Conservation (phyloP, 805 yeast species). For the Yarrowia phangngaensis region DNA sequence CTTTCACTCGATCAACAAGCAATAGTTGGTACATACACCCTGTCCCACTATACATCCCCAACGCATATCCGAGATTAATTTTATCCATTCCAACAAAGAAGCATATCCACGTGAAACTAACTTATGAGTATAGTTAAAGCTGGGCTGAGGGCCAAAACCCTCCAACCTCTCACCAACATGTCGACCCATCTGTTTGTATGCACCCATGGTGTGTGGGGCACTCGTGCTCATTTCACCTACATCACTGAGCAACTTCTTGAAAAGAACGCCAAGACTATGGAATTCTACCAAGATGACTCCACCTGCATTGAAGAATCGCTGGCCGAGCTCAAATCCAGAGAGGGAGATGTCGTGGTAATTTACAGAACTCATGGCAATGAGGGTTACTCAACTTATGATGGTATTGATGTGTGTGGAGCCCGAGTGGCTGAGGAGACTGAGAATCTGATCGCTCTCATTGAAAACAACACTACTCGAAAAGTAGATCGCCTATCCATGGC, state of each 20-base stretch:
- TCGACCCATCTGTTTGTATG: constrained; percentile 56
- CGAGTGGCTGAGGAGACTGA: constrained; percentile 67
- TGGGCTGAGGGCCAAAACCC: constrained; percentile 7
- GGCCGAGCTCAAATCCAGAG: constrained; percentile 32
- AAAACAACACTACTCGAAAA: constrained; percentile 29
- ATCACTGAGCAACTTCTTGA: constrained; percentile 46
- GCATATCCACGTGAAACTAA: constrained; percentile 25
- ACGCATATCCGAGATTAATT: constrained; percentile 22
- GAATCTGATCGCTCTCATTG: constrained; percentile 38
- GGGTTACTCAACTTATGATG: constrained; percentile 79
- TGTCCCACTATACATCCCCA: constrained; percentile 23
- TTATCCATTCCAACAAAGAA: constrained; percentile 16
- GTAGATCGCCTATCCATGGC: constrained; percentile 70
- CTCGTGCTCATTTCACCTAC: constrained; percentile 61
- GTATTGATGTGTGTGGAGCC: constrained; percentile 78
- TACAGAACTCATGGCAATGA: constrained; percentile 57
- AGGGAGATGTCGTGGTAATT: constrained; percentile 41
- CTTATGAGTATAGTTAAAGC: constrained; percentile 25
- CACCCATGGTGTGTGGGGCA: constrained; percentile 78
- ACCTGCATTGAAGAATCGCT: constrained; percentile 15
- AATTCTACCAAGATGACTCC: constrained; percentile 23
- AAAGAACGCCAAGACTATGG: constrained; percentile 12
- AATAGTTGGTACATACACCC: constrained; percentile 13
- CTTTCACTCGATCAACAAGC: too few relatives aligned
- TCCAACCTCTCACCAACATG: constrained; percentile 26